A percentile compares a stretch with the other conserved stretches of the same genome.
Evolutionary conservation across 257 asterid genomes (phyloP).

Genomic region (Nicotiana tabacum): DNA sequence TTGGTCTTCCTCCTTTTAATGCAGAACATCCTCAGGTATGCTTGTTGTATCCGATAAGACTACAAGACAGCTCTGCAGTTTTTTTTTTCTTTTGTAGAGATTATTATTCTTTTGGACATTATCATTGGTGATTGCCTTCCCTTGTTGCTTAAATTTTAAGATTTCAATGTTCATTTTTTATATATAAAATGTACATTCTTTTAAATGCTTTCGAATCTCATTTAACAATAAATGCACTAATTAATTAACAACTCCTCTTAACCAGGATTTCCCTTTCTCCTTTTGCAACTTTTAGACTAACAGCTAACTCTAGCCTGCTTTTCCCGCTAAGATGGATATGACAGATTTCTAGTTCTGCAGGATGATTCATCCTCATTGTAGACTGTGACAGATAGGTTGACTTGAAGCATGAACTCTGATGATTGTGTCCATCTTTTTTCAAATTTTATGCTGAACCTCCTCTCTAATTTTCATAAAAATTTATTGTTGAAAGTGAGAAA

Average conservation of each 20-base stretch:
- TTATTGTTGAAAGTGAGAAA: not conserved
- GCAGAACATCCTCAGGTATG: constrained; percentile 81
- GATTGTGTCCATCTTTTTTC: not conserved
- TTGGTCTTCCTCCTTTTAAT: constrained; percentile 89
- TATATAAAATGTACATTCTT: no score
- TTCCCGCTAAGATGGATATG: not conserved
- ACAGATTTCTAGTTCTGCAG: constrained; percentile 1
- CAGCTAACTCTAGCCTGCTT: not conserved
- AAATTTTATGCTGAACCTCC: not conserved
- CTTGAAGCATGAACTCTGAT: not conserved
- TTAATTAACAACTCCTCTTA: not conserved
- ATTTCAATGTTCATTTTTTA: not conserved
- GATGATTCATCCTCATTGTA: constrained; percentile 4
- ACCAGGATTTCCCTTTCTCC: not conserved
- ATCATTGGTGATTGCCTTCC: not conserved
- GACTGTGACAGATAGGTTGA: not conserved
- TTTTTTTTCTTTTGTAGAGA: not conserved
- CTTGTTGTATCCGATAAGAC: not conserved
- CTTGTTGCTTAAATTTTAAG: not conserved
- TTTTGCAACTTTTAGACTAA: not conserved
- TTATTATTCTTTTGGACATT: not conserved
- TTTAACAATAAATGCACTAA: not conserved
- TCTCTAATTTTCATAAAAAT: not conserved
- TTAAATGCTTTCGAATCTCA: not conserved
- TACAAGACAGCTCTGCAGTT: not conserved